These are phyloP conservation scores for Cryptosporidium felis DNA, from an alignment of 169 alveolate genomes.

Conservation along the genomic window DNA sequence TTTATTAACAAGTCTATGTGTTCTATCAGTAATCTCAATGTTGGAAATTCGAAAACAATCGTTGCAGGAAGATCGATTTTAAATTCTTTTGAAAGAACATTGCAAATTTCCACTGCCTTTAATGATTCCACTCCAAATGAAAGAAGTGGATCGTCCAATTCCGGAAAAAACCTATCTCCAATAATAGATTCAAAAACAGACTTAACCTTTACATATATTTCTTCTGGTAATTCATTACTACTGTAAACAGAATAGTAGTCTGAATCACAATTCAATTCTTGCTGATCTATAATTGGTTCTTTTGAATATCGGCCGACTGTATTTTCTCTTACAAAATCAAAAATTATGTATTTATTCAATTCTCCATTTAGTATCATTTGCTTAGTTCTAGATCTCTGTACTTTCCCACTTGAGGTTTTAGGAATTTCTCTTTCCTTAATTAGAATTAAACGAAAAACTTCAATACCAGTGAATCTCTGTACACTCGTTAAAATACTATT, in stretches of 20 bases:
- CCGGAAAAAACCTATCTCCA: conserved; percentile 38
- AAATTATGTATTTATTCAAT: not conserved
- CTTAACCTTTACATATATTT: conserved; percentile 12
- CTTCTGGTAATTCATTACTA: conserved; percentile 4
- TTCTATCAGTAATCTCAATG: conserved; percentile 72
- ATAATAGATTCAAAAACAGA: conserved; percentile 11
- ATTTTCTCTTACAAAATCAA: not conserved
- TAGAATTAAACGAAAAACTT: conserved; percentile 5
- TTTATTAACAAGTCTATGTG: conserved; percentile 48
- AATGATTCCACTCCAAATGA: conserved; percentile 82
- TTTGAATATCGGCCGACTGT: not conserved
- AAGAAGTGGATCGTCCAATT: conserved; percentile 76
- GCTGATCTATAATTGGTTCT: not conserved
- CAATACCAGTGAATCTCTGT: conserved; percentile 15
- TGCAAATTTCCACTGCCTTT: conserved; percentile 84
- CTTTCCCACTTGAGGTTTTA: conserved; percentile 75
- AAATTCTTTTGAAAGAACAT: conserved; percentile 76
- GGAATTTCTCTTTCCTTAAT: conserved; percentile 50
- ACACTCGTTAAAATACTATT: not conserved
- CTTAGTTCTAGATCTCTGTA: conserved; percentile 67
- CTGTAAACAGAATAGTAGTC: conserved; percentile 53
- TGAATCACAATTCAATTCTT: not conserved
- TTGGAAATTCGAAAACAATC: conserved; percentile 75
- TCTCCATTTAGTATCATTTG: conserved; percentile 55
- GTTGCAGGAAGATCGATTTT: conserved; percentile 75